Evolutionary conservation across 2,329 filamentous ascomycete genomes (phyloP), one percentile per base, ranked within the genome.

Genomic region (Verticillium klebahnii): DNA sequence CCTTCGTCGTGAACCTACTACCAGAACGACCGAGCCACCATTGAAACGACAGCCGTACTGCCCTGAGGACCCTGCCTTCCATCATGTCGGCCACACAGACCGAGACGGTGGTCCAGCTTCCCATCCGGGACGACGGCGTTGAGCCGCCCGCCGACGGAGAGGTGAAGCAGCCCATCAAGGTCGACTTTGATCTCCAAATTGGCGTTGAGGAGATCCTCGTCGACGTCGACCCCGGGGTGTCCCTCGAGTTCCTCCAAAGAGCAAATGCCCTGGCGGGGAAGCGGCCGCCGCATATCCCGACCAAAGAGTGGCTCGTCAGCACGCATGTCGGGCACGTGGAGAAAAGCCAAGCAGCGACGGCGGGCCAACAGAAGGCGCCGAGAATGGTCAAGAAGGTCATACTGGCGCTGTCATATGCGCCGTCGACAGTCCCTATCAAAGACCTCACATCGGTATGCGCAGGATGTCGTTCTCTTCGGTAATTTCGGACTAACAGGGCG

Each of bases 371-470:
- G 11, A 67, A 66, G 14, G 65, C 60, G 2, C 67, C 67, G 12
- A 62, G 67, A 0, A 67, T 68, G 60, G 68, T 69, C 11, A 69
- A 69, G 58, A 69, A 67, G 56, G 64, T 68, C 14, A 65, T 67
- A 5, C 52, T 69, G 19, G 66, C 68, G 1, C 55, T 69, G 14
- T 62, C 68, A 4, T 69, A 69, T 45, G 64, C 68, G 15, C 65
- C 68, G 0, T 69, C 65, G 0, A 39, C 55, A 6, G 65, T 63
- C 58, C 8, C 67, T 7, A 39, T 67, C 1, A 39, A 17, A 11
- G 58, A 62, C 2, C 45, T 69, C 0, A 55, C 62, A 1, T 64
- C 63, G 11, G 68, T 69, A 36, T 23, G 39, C 23, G n/a, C 8
- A 52, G 39, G 19, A 52, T 2, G 5, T 11, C 8, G 3, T 45